These are phyloP conservation scores for Postia placenta DNA, from an alignment of 768 basidiomycete genomes.

Conservation along the genomic window DNA sequence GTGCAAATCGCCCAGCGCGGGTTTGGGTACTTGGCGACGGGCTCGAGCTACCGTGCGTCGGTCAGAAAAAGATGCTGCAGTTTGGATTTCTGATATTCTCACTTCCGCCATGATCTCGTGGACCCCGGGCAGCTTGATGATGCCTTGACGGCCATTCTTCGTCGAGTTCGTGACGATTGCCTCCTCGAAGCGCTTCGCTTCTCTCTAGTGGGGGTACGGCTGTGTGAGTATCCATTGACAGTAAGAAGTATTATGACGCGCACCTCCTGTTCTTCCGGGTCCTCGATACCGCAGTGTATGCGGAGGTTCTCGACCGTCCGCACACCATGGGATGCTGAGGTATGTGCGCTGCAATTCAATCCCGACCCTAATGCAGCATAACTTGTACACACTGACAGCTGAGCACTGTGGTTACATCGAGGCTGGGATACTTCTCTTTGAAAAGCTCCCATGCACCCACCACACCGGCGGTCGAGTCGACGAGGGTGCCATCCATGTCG, in stretches of 20 bases:
- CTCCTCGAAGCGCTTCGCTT: conserved; percentile 73
- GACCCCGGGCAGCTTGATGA: conserved; percentile 73
- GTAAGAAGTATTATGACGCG: neutral
- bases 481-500: conserved; percentile 80
- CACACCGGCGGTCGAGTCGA: conserved; percentile 81
- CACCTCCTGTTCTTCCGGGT: conserved; percentile 68
- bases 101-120: conserved; percentile 52
- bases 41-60: conserved; percentile 20
- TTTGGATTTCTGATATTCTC: neutral
- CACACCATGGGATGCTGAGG: conserved; percentile 73
- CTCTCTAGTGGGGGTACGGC: conserved; percentile 37
- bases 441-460: conserved; percentile 81
- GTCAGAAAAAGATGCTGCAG: conserved; percentile 7
- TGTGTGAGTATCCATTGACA: neutral
- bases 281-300: conserved; percentile 62
- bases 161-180: conserved; percentile 65
- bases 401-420: conserved; percentile 55
- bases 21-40: conserved; percentile 33
- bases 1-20: conserved; percentile 88
- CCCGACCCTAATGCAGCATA: too few relatives aligned
- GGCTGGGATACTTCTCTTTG: conserved; percentile 56
- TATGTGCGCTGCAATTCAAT: too few relatives aligned
- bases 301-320: conserved; percentile 78
- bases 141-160: conserved; percentile 49
- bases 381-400: conserved; percentile 48